A percentile compares a stretch with the other conserved stretches of the same genome.
Evolutionary conservation across 306 rosid genomes (phyloP).

Genomic region (Sesbania bispinosa): DNA sequence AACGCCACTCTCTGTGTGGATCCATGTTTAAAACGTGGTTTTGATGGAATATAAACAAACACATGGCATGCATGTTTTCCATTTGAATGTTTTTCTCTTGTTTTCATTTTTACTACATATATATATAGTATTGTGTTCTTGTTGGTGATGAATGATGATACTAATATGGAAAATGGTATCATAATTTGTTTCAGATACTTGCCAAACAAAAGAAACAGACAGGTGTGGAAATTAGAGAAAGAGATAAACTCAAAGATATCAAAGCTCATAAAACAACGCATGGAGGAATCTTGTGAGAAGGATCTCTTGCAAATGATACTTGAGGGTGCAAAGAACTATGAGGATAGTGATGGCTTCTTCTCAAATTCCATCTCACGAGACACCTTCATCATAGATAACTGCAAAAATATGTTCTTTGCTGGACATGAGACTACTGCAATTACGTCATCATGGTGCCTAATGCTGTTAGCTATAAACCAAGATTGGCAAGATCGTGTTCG

Average conservation of each 20-base stretch:
- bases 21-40: too few relatives aligned
- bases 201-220: constrained; percentile 53
- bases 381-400: constrained; percentile 46
- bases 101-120: neutral
- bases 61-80: too few relatives aligned
- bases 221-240: constrained; percentile 61
- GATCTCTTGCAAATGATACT: constrained; percentile 69
- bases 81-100: neutral
- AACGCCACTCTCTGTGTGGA: too few relatives aligned
- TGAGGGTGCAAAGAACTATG: constrained; percentile 44
- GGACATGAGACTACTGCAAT: constrained; percentile 46
- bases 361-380: constrained; percentile 18
- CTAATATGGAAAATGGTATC: neutral
- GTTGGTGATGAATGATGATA: neutral
- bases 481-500: constrained; percentile 45
- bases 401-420: constrained; percentile 45
- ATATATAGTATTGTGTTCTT: neutral
- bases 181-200: constrained; percentile 36
- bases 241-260: constrained; percentile 45
- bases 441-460: constrained; percentile 39
- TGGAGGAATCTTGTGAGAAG: constrained; percentile 32
- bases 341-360: constrained; percentile 2
- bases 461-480: constrained; percentile 36
- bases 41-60: too few relatives aligned
- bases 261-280: constrained; percentile 41